Base-by-base conservation (phyloP, 2,329 filamentous ascomycete species). In the Penicillium crustosum region DNA sequence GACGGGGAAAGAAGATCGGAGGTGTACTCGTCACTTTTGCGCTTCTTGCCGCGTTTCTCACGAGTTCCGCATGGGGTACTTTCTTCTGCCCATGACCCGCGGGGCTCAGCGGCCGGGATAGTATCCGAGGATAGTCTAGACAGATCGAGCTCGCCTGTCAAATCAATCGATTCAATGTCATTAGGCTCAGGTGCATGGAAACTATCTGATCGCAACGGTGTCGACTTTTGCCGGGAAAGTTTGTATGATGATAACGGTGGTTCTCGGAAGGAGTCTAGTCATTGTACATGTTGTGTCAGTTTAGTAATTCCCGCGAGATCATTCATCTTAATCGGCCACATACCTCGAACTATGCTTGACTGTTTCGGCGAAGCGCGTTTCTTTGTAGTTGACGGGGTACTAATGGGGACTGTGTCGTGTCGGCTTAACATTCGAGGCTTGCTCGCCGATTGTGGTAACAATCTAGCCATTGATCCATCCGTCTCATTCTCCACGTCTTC, bases 1-100 rank as follows among this genome's bases (percentile, higher is more conserved):
- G 62, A 68, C 2, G 75, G 70, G 2, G 72, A 74, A 6, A 68
- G 57, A 23, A 76, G 65, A 56, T 78, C 75, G 6, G 70, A 73
- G 38, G 71, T 68, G 55, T 78, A 77, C 57, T 81, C 79, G 23
- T 80, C 75, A 59, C 79, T 81, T 64, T 80, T 81, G 50, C 79
- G 72, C 65, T 81, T 82, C 64, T 76, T 79, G 6, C 77, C 77
- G 61, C 72, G 73, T 52, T 73, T 75, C 21, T 73, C 66, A 21
- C 63, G 29, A 23, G 76, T 70, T 50, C 67, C 66, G 21, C 75
- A 72, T 47, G 67, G 68, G 15, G 77, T 77, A 54, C 69, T 72
- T 39, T 78, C 75, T 63, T 80, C 78, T 39, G 67, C 73, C 79
- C 79, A 81, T 63, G 80, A 57, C 27, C 66, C 66, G 38, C 68